Evolutionary conservation across 75 land plant species (phyloP), one percentile per base, ranked within the genome.

Genomic region (Sequoiadendron giganteum): DNA sequence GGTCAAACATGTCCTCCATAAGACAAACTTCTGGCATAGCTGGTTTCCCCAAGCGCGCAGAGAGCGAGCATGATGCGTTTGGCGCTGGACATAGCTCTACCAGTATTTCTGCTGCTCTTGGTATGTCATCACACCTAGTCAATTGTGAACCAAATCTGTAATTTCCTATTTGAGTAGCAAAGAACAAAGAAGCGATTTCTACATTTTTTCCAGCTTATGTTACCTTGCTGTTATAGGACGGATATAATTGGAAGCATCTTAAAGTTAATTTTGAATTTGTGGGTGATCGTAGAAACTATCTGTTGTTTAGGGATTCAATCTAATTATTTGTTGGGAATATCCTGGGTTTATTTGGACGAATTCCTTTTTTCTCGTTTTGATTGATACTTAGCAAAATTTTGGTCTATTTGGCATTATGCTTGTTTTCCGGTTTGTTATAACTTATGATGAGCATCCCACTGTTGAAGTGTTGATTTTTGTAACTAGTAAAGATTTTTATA

Each of bases 31-130:
- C 88, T 45, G 93, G 93, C 43, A 88, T 92, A 19, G 88, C 93
- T 47, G 93, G 93, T 10, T 92, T 92, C 58, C 86, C 92, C 16
- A 92, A 92, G 90, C 39, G 93, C 19, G 86, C 85, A 7, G 92
- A 92, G 90, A 92, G 93, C 78, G 90, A 86, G 36, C 85, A 92
- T 58, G 93, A 92, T 84, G 91, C 93, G 18, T 92, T 92, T 65
- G 93, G 93, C 36, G 92, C 90, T 54, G 93, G 93, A 52, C 93
- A 92, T 72, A 84, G 86, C 49, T 88, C 86, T 39, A 88, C 89
- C 38, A 84, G 86, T 84, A 88, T 86, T 68, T 92, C 93, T 65
- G 93, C 93, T n/a, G 93, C 88, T 77, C 87, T 92, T 52, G 93
- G 93, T 92, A 85, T 75, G 77, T 75, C 77, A 30, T 18, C 83